Evolutionary conservation across 1,139 yeast genomes (phyloP), one percentile per base, ranked within the genome.

Genomic region (Candida frijolesensis): DNA sequence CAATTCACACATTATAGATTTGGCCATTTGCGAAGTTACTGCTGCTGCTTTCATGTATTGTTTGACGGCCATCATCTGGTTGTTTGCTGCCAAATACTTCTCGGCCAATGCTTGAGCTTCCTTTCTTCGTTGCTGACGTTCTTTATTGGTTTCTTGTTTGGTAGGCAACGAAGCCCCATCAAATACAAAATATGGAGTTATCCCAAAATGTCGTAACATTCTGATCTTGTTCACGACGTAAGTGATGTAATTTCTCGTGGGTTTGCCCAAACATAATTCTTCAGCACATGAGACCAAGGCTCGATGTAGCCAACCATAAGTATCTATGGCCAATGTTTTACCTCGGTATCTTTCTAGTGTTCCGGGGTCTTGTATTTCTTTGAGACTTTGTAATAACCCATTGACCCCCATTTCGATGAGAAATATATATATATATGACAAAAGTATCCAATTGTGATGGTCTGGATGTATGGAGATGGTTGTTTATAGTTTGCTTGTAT

Each of bases 241-340:
- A 42, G 76, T 76, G 38, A 87, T 66, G 62, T 87, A 89, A 57
- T 79, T 80, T 6, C 79, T 73, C 0, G 98, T 90, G 0, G 92
- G 91, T 48, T 72, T 68, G 25, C 84, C 89, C 51, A 80, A 73
- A 11, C 92, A 91, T 45, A 95, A 73, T 49, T 94, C 97, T 66
- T 82, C 83, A 0, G 98, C 89, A 69, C 99, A 92, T 12, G 90
- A 75, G 45, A 87, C 79, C 3, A 89, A 83, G 2, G 96, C 92
- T 54, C 90, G 82, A 67, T 95, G 99, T 10, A 95, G 78, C 99
- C 99, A 95, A 1, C 97, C 94, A 63, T 91, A 95, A 0, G 96
- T 94, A 64, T 95, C 99, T 19, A 95, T 85, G 0, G 97, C 99
- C 44, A 95, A 71, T 0, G 90, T 84, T 61, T 84, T 79, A 1